These are phyloP conservation scores for Nemania diffusa DNA, from an alignment of 2,329 filamentous ascomycete species.

Conservation along the genomic window DNA sequence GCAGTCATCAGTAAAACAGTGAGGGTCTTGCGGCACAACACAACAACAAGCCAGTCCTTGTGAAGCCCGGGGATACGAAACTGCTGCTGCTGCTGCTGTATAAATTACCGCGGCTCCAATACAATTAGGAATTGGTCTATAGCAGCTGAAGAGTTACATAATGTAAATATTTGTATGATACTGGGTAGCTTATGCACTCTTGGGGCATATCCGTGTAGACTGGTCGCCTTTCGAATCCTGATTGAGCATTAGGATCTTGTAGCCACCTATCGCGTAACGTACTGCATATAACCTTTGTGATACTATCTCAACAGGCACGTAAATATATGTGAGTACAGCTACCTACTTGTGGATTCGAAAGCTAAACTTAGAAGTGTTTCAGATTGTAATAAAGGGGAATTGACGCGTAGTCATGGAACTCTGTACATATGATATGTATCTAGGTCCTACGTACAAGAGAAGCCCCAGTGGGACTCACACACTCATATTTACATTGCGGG, in stretches of 20 bases:
- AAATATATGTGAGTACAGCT: not conserved
- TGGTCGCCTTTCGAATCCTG: conserved; percentile 4
- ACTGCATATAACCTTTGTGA: not conserved
- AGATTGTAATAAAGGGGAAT: too few species aligned
- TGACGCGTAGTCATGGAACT: too few species aligned
- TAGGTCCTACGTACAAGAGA: not conserved
- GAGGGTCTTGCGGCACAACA: conserved; percentile 13
- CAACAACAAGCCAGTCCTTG: not conserved
- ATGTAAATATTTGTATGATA: conserved; percentile 38
- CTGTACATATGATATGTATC: too few species aligned
- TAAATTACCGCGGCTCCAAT: conserved; percentile 11
- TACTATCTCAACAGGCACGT: not conserved
- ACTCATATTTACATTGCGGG: not conserved
- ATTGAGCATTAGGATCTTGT: conserved; percentile 10
- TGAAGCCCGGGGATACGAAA: not conserved
- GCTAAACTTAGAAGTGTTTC: not conserved
- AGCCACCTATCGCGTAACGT: not conserved
- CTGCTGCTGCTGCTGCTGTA: not conserved
- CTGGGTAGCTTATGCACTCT: not conserved
- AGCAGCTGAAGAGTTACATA: conserved; percentile 21
- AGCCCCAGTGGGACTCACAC: conserved; percentile 7
- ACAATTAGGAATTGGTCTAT: conserved; percentile 7
- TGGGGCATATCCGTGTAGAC: conserved; percentile 3
- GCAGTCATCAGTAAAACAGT: conserved; percentile 40
- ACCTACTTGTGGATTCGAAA: not conserved